phyloP scores from a whole-genome alignment of 2,329 filamentous ascomycete species.

The Calonectria ilicicola region DNA sequence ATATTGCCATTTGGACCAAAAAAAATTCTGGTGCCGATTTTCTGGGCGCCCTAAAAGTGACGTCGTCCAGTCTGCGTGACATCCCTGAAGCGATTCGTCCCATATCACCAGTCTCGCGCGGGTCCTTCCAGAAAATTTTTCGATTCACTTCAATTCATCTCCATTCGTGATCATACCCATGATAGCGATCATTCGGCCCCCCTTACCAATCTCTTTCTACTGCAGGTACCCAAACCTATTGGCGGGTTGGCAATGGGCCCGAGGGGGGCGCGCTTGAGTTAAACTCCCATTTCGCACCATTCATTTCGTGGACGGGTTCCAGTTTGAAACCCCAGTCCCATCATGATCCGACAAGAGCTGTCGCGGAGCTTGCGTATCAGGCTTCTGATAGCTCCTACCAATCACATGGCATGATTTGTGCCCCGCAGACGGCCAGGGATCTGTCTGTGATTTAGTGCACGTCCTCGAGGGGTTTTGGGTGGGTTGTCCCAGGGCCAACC shows the following conservation, averaged over 20 bases:
- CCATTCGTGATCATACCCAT: slow-evolving; percentile 14
- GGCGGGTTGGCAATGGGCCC: slow-evolving; percentile 8
- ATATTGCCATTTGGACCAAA: background rate
- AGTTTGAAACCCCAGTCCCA: slow-evolving; percentile 32
- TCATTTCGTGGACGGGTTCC: slow-evolving; percentile 22
- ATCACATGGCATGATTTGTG: slow-evolving; percentile 26
- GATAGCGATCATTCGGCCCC: slow-evolving; percentile 10
- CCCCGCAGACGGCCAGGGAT: slow-evolving; percentile 28
- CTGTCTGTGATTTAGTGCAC: slow-evolving; percentile 8
- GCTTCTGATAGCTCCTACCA: slow-evolving; percentile 32
- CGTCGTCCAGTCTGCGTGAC: slow-evolving; percentile 8
- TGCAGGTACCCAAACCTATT: slow-evolving; percentile 12
- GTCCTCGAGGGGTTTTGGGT: background rate
- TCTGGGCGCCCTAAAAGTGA: background rate
- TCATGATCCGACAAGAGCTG: slow-evolving; percentile 27
- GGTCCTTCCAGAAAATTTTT: slow-evolving; percentile 10
- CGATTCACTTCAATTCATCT: slow-evolving; percentile 3
- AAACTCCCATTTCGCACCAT: slow-evolving; percentile 14
- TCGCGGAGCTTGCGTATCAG: slow-evolving; percentile 26
- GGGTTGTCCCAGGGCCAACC: slow-evolving; percentile 19
- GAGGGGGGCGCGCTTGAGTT: slow-evolving; percentile 10
- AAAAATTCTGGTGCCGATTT: slow-evolving; percentile 6
- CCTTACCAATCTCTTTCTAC: slow-evolving; percentile 10
- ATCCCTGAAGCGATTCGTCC: slow-evolving; percentile 12
- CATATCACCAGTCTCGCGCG: background rate